Percentiles rank a stretch among this genome's conserved stretches.
Conservation (phyloP, 2,329 filamentous ascomycete genomes). For the Rhexocercosporidium sp. region DNA sequence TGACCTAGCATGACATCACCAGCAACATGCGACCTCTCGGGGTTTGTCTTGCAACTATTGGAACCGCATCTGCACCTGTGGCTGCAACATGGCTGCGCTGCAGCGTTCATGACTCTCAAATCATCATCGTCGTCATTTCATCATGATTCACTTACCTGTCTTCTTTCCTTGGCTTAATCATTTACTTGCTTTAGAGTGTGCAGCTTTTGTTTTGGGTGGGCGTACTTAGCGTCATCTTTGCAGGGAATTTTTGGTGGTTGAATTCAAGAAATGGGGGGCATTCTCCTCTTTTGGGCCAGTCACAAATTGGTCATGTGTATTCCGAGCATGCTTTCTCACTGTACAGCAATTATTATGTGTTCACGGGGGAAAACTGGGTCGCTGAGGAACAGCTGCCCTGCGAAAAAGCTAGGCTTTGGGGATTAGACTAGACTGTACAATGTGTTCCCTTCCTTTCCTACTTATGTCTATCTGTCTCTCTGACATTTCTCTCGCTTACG, state of each 20-base stretch:
- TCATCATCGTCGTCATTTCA: conserved; percentile 10
- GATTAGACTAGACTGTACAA: conserved; percentile 7
- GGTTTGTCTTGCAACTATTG: background rate
- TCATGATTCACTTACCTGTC: background rate
- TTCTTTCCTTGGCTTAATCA: background rate
- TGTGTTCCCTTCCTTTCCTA: background rate
- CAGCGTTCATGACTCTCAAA: conserved; percentile 1
- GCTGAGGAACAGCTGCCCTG: conserved; percentile 6
- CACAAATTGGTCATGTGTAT: background rate
- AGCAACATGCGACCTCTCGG: background rate
- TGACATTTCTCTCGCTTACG: background rate
- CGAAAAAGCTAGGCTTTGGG: background rate
- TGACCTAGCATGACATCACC: background rate
- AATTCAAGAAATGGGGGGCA: background rate
- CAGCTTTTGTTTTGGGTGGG: conserved; percentile 1
- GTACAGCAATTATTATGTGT: conserved; percentile 5
- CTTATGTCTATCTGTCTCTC: background rate
- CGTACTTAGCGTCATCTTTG: background rate
- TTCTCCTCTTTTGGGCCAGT: background rate
- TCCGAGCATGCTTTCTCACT: background rate
- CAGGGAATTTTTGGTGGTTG: background rate
- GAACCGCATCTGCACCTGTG: background rate
- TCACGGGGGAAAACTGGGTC: background rate
- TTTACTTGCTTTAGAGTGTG: background rate
- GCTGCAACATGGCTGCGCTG: background rate